Evolutionary conservation across 306 rosid genomes (phyloP).

Genomic region (Myrica gale): DNA sequence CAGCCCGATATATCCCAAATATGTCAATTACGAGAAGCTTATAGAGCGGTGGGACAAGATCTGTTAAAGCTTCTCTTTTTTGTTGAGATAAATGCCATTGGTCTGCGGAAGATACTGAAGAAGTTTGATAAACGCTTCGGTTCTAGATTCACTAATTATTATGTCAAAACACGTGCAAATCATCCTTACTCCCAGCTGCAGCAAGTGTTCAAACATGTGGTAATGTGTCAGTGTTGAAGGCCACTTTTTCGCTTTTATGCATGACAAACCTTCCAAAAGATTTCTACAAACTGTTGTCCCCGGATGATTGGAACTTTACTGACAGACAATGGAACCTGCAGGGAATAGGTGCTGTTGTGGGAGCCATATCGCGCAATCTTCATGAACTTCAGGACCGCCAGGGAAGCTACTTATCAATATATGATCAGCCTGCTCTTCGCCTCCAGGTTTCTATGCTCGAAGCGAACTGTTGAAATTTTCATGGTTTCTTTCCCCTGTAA

Average conservation of each 20-base stretch:
- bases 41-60: slow-evolving; percentile 75
- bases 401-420: slow-evolving; percentile 93
- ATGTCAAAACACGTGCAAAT: slow-evolving; percentile 93
- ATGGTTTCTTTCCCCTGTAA: not conserved
- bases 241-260: slow-evolving; percentile 6
- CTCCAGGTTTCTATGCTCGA: slow-evolving; percentile 66
- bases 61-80: slow-evolving; percentile 82
- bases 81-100: slow-evolving; percentile 90
- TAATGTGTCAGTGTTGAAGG: slow-evolving; percentile 46
- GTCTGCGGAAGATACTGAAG: slow-evolving; percentile 96
- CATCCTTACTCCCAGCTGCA: slow-evolving; percentile 99
- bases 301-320: slow-evolving; percentile 29
- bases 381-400: slow-evolving; percentile 97
- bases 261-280: slow-evolving; percentile 7
- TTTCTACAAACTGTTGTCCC: slow-evolving; percentile 1
- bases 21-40: slow-evolving; percentile 69
- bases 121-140: slow-evolving; percentile 97
- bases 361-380: slow-evolving; percentile 96
- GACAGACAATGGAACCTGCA: slow-evolving; percentile 35
- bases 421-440: slow-evolving; percentile 79
- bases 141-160: slow-evolving; percentile 84
- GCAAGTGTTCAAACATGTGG: slow-evolving; percentile 99
- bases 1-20: slow-evolving; percentile 80
- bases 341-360: slow-evolving; percentile 98
- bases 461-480: slow-evolving; percentile 10